Percentiles rank a stretch among this genome's conserved stretches.
Conservation (phyloP, 768 basidiomycete species). For the Porpolomopsis calyptriformis region DNA sequence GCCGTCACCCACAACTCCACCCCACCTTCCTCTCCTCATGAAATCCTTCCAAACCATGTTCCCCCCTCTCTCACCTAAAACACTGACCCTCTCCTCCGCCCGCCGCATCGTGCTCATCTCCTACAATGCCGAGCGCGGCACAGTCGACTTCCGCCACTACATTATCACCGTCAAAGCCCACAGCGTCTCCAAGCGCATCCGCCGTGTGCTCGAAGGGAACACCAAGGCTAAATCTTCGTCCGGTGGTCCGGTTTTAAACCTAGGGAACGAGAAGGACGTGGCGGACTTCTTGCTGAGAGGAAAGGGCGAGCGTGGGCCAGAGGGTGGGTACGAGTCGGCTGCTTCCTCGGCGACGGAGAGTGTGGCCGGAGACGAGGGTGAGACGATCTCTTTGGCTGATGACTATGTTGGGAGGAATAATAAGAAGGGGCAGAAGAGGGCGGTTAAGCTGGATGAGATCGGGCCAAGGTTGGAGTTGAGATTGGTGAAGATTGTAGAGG, state of each 20-base stretch:
- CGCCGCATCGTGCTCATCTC: slow-evolving; percentile 89
- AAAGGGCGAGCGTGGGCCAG: slow-evolving; percentile 48
- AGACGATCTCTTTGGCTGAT: slow-evolving; percentile 73
- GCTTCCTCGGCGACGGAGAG: slow-evolving; percentile 68
- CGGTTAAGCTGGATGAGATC: slow-evolving; percentile 86
- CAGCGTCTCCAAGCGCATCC: slow-evolving; percentile 86
- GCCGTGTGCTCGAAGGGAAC: slow-evolving; percentile 68
- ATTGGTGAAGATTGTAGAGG: slow-evolving; percentile 90
- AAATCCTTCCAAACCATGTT: slow-evolving; percentile 96
- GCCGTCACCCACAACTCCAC: slow-evolving; percentile 62
- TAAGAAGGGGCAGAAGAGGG: slow-evolving; percentile 80
- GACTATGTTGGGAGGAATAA: slow-evolving; percentile 96
- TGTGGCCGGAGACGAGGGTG: slow-evolving; percentile 75
- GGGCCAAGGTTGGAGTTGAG: slow-evolving; percentile 92
- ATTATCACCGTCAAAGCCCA: slow-evolving; percentile 91
- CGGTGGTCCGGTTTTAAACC: slow-evolving; percentile 49
- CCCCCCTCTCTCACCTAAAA: slow-evolving; percentile 80
- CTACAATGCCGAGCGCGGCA: slow-evolving; percentile 77
- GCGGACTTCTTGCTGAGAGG: slow-evolving; percentile 86
- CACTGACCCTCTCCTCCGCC: slow-evolving; percentile 74
- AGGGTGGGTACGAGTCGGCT: slow-evolving; percentile 69
- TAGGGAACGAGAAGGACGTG: slow-evolving; percentile 86
- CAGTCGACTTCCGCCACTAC: slow-evolving; percentile 89
- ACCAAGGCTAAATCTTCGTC: slow-evolving; percentile 17
- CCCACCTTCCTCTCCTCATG: slow-evolving; percentile 83